Base-by-base conservation (phyloP, 768 basidiomycete species). In the Termitomyces sp. region DNA sequence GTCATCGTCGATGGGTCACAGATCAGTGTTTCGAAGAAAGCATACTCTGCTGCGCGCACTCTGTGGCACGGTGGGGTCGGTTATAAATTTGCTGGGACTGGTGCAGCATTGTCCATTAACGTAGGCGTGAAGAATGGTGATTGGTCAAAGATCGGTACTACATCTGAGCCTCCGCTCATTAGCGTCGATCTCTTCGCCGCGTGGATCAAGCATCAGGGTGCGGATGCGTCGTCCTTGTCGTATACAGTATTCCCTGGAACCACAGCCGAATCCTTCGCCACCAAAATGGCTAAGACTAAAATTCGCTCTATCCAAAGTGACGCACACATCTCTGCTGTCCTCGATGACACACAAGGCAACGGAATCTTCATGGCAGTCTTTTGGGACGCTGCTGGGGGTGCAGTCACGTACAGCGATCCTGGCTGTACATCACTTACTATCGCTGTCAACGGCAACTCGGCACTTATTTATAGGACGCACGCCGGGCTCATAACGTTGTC, bases 11-110 rank as follows among this genome's bases (percentile, higher is more conserved):
- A 86, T 62, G 77, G 75, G 5, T 35, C 40, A 14, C 23, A 49
- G 23, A 53, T 40, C 34, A 49, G 21, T 23, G 48, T 37, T 6
- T 19, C 47, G 17, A 48, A 31, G 34, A 57, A 43, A 25, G 31
- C 51, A 35, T 53, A 50, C 19, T 25, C 51, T 11, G 59, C 63
- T 23, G 69, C 71, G 2, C 65, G 65, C 6, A 74, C 82, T 2
- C 70, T 90, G 31, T 89, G 84, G 83, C 87, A 90, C 62, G 84
- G 76, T 25, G 73, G 76, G 48, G 80, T 87, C 17, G 88, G 89
- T 0, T 90, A 89, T 64, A 63, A 53, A 25, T 64, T 37, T 42
- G 43, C 31, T 17, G 27, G 19, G 10, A 34, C 19, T 55, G 83
- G 82, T 76, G 78, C 60, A 65, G 72, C 29, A 12, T 57, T 65